Evolutionary conservation across 78 protist species (phyloP).

Genomic region (Pigoraptor vietnamica): DNA sequence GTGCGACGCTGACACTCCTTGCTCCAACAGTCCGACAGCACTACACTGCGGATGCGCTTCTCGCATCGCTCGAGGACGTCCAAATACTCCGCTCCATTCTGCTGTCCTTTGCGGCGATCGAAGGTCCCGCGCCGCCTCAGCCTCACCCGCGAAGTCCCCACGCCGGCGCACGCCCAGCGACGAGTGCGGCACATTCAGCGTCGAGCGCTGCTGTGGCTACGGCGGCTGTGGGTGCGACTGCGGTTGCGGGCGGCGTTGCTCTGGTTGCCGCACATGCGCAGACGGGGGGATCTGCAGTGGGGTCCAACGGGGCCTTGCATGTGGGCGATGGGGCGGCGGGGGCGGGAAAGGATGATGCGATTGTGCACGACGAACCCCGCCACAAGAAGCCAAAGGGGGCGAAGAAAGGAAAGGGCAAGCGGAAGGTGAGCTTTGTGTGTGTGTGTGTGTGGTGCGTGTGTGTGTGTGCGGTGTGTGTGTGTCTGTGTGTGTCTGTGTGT

Average conservation of each 20-base stretch:
- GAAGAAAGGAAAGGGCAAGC: background rate
- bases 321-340: background rate
- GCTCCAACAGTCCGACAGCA: background rate
- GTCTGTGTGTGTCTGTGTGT: background rate
- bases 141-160: background rate
- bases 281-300: background rate
- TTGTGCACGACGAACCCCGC: background rate
- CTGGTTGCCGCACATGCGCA: background rate
- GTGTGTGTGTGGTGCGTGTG: background rate
- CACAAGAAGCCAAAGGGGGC: background rate
- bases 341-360: background rate
- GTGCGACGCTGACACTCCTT: background rate
- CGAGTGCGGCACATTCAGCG: background rate
- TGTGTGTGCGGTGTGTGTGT: background rate
- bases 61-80: background rate
- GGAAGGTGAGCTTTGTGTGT: background rate
- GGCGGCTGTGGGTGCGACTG: too few relatives aligned
- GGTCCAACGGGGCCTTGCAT: background rate
- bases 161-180: background rate
- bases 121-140: background rate
- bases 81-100: background rate
- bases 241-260: too few relatives aligned
- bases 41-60: background rate
- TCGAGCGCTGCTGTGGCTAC: too few relatives aligned
- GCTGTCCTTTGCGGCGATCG: background rate